Evolutionary conservation across 2,329 filamentous ascomycete genomes (phyloP), one percentile per base, ranked within the genome.

Genomic region (Akanthomyces lecanii): DNA sequence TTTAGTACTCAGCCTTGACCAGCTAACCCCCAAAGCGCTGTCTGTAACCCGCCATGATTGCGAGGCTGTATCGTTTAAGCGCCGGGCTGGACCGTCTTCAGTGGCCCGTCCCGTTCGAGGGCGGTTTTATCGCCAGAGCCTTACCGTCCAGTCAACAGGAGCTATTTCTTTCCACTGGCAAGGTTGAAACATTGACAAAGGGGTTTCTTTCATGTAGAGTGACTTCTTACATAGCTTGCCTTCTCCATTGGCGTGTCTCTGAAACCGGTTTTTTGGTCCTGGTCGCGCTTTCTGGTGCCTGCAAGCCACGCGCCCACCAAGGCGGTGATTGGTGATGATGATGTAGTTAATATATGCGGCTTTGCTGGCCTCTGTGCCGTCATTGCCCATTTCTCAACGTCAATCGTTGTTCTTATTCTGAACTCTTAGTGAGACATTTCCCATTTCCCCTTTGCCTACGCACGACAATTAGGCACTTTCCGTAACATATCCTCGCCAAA

Each of bases 271-370:
- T 60, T 60, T 42, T 11, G 23, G 18, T 14, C 44, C 23, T 47
- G 8, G n/a, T 48, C 16, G 42, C 12, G 8, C 6, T 21, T 50
- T 36, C 4, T 16, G 5, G 38, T 40, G 12, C 25, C 33, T 58
- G 45, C 58, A 56, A 56, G 45, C 61, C 45, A 63, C 50, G 18
- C 42, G 23, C 23, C 58, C 45, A n/a, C 44, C 50, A 4, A 36
- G 44, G 25, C 12, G 33, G 38, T 60, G 56, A 60, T 60, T 62
- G 61, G 53, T n/a, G 25, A 44, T 23, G 53, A 56, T 57, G 61
- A 54, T 61, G 57, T 48, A 47, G 51, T 61, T 44, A 23, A 54
- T 33, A 50, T 59, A 55, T 38, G 30, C 30, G 10, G 25, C 61
- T 21, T 52, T 10, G 25, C 28, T 58, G 40, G 51, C 30, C 18